Evolutionary conservation across 2,329 filamentous ascomycete species (phyloP), one percentile per base, ranked within the genome.

Genomic region (Penicillium brevicompactum): DNA sequence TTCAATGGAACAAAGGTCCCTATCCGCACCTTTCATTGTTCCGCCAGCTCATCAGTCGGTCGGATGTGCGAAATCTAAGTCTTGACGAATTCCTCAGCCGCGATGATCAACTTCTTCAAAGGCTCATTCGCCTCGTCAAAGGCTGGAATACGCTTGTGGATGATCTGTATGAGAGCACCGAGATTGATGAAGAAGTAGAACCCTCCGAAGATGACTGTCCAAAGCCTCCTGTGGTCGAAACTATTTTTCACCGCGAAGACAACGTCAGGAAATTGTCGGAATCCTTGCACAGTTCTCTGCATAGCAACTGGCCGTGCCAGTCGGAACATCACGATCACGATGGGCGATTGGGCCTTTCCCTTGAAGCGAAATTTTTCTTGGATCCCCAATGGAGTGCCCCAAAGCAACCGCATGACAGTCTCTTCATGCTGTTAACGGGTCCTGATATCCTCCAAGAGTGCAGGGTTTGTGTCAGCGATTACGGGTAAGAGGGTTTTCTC

Each of bases 371-470:
- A 14, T 53, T 60, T 13, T 50, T 31, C 30, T 46, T 60, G 9
- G 58, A 60, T 41, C 58, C 55, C 32, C 45, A 42, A 14, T 60
- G 58, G 58, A 50, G 45, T 37, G 46, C 47, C 1, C n/a, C 16
- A 14, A 18, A 55, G 14, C 16, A 48, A 9, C 14, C 22, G 6
- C 16, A 45, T 27, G 58, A 57, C 24, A 37, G 46, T 7, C 53
- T 34, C 5, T 34, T 34, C 13, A 34, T 34, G 31, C 31, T 34
- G 2, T 34, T 34, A 14, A 34, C 31, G 10, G 31, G 31, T 34
- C 31, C 31, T 9, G 31, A 14, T 34, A 34, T 34, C 10, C 31
- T 34, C 13, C 31, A 34, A 34, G 31, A 34, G 31, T 34, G 31
- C 13, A 34, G 31, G 13, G 31, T 34, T 14, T 34, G 31, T 34